Percentiles rank a stretch among this genome's conserved stretches.
Evolutionary conservation across 2,329 filamentous ascomycete species (phyloP).

Genomic region (Ploettnerulaceae sp.): DNA sequence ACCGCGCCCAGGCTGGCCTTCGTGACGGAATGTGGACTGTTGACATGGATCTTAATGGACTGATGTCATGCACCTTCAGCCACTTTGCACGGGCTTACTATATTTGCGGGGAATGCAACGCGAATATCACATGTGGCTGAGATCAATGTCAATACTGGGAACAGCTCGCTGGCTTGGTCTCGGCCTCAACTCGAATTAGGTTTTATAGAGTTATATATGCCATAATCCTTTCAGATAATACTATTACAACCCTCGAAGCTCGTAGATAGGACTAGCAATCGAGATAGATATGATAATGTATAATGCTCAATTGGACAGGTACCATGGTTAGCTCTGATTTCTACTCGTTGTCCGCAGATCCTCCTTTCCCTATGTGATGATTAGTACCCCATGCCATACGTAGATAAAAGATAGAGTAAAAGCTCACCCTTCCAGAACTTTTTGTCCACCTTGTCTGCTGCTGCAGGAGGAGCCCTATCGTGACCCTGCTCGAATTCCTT

Average conservation of each 20-base stretch:
- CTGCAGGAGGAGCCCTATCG: conserved; percentile 41
- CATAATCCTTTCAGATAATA: too few relatives aligned
- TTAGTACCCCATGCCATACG: conserved; percentile 4
- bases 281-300: background rate
- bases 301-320: background rate
- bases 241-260: too few relatives aligned
- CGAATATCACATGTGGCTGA: conserved; percentile 5
- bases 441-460: conserved; percentile 49
- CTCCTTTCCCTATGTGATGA: conserved; percentile 19
- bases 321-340: background rate
- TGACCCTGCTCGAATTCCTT: conserved; percentile 51
- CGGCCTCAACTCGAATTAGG: too few relatives aligned
- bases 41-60: too few relatives aligned
- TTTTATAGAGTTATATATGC: too few relatives aligned
- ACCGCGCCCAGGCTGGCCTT: too few relatives aligned
- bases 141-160: too few relatives aligned
- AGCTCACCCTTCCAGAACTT: conserved; percentile 46
- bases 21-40: too few relatives aligned
- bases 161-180: too few relatives aligned
- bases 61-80: conserved; percentile 3
- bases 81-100: background rate
- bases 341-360: conserved; percentile 12
- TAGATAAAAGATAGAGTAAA: background rate
- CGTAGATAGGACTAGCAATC: too few relatives aligned
- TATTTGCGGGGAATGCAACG: background rate